These are phyloP conservation scores for Parathielavia appendiculata DNA, from an alignment of 495 filamentous ascomycete genomes.

Conservation along the genomic window DNA sequence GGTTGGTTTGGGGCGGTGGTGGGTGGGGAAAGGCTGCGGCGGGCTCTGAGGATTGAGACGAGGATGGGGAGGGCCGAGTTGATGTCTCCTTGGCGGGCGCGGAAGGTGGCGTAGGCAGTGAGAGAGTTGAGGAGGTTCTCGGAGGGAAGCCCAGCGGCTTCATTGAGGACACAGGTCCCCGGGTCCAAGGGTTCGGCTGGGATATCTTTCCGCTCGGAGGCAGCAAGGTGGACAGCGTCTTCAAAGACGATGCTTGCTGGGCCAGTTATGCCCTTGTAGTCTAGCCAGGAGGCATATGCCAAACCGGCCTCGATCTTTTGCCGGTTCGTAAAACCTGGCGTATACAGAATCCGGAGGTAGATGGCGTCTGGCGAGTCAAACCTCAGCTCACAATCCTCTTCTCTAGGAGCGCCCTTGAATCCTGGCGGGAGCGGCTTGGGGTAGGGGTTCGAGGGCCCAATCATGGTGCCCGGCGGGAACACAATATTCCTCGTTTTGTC, in stretches of 20 bases:
- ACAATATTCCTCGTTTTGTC: conserved; percentile 60
- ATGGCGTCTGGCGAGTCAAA: conserved; percentile 60
- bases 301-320: conserved; percentile 75
- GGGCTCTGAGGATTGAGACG: conserved; percentile 74
- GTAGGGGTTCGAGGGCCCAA: conserved; percentile 76
- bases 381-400: conserved; percentile 64
- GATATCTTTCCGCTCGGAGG: conserved; percentile 25
- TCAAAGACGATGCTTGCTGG: conserved; percentile 30
- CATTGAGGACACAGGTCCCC: conserved; percentile 56
- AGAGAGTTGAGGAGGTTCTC: conserved; percentile 67
- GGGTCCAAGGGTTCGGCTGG: conserved; percentile 51
- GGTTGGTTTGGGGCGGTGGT: conserved; percentile 5
- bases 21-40: conserved; percentile 40
- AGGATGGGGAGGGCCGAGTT: conserved; percentile 73
- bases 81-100: conserved; percentile 60
- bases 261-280: conserved; percentile 58
- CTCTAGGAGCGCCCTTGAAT: conserved; percentile 52
- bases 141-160: conserved; percentile 50
- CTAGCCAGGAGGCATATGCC: conserved; percentile 76
- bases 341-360: conserved; percentile 74
- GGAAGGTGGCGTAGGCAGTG: conserved; percentile 71
- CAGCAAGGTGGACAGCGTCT: conserved; percentile 28
- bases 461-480: conserved; percentile 63
- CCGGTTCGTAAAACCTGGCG: conserved; percentile 63
- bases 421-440: conserved; percentile 65